Evolutionary conservation across 805 yeast genomes (phyloP).

Genomic region (Candida dajiaensis): DNA sequence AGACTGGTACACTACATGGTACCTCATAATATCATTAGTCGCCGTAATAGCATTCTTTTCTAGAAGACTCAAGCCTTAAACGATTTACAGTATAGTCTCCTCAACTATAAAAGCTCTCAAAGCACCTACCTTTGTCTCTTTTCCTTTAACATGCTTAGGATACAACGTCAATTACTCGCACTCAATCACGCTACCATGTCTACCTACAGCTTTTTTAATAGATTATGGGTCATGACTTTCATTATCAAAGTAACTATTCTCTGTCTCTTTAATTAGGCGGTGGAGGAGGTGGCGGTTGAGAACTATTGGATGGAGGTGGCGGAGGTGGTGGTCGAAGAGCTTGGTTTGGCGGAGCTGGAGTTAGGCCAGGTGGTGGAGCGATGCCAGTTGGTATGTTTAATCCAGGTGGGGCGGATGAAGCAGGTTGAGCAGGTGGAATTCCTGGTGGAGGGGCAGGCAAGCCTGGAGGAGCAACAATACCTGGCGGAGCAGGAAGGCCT

Average conservation of each 20-base stretch:
- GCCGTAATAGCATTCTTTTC: too few species aligned
- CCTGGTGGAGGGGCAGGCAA: constrained; percentile 12
- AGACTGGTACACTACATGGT: neutral
- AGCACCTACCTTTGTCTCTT: too few species aligned
- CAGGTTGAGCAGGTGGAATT: constrained; percentile 4
- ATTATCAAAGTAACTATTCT: neutral
- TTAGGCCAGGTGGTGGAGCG: constrained; percentile 7
- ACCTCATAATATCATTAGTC: neutral
- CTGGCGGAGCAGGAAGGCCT: constrained; percentile 6
- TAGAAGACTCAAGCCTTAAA: too few species aligned
- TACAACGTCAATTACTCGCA: too few species aligned
- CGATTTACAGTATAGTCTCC: too few species aligned
- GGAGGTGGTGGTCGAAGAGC: constrained; percentile 3
- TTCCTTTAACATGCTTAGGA: too few species aligned
- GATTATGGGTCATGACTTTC: neutral
- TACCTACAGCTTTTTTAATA: too few species aligned
- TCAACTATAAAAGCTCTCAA: too few species aligned
- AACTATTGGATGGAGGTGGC: neutral
- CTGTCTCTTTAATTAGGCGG: neutral
- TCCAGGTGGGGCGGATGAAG: constrained; percentile 3
- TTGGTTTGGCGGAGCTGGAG: neutral
- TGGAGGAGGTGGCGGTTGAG: constrained; percentile 1
- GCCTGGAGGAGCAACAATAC: constrained; percentile 1
- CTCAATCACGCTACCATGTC: too few species aligned
- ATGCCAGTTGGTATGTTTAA: neutral